These are phyloP conservation scores for Entelexis paramagnoliae DNA, from an alignment of 1,139 yeast genomes.

Conservation along the genomic window DNA sequence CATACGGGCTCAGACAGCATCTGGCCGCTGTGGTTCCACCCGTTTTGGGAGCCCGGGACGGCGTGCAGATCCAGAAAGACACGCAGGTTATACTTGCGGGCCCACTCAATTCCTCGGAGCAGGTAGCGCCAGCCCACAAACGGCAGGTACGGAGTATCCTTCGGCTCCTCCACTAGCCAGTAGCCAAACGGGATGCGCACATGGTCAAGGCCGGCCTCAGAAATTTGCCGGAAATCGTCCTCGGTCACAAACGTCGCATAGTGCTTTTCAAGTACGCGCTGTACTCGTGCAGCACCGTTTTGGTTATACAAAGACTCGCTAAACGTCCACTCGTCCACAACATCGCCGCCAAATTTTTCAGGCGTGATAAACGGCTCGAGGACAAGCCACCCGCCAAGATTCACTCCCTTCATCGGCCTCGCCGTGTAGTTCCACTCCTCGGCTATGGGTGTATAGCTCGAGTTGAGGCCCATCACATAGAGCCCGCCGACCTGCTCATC, in stretches of 20 bases:
- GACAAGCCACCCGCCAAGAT: conserved; percentile 89
- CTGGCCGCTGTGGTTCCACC: conserved; percentile 92
- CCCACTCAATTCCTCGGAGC: conserved; percentile 72
- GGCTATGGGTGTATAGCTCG: conserved; percentile 29
- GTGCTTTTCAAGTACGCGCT: conserved; percentile 47
- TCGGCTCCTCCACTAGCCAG: conserved; percentile 60
- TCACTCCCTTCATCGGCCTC: conserved; percentile 60
- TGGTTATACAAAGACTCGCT: conserved; percentile 43
- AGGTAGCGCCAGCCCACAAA: conserved; percentile 63
- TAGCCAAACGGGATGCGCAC: conserved; percentile 92
- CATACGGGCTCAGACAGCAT: conserved; percentile 48
- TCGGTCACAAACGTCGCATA: conserved; percentile 77
- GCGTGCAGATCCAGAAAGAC: conserved; percentile 95
- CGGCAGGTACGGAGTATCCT: conserved; percentile 79
- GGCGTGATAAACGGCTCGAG: conserved; percentile 80
- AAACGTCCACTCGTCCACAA: conserved; percentile 78
- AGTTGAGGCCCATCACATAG: conserved; percentile 32
- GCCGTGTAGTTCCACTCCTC: conserved; percentile 38
- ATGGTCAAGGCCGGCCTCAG: conserved; percentile 58
- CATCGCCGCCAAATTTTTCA: conserved; percentile 57
- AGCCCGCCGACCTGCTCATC: conserved; percentile 32
- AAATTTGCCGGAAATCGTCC: conserved; percentile 54
- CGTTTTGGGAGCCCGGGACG: conserved; percentile 95
- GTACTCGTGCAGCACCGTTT: conserved; percentile 57
- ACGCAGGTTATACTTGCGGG: conserved; percentile 48